Conservation (phyloP, 768 basidiomycete genomes). For the Mycena latifolia region DNA sequence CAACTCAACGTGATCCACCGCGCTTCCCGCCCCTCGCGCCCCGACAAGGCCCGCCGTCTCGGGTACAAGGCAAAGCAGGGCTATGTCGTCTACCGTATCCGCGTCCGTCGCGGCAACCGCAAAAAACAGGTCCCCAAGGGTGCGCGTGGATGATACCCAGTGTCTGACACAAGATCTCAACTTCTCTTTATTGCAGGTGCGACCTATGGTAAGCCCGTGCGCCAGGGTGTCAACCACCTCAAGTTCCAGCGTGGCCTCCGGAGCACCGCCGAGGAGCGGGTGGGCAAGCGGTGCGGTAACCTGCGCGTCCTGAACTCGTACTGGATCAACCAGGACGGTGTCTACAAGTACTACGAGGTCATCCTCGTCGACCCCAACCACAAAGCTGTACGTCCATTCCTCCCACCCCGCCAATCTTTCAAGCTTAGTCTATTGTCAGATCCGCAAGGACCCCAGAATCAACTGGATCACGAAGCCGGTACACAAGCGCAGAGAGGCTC, state of each 20-base stretch:
- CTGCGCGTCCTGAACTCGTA: slow-evolving; percentile 97
- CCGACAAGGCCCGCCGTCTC: slow-evolving; percentile 98
- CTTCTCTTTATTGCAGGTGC: slow-evolving; percentile 68
- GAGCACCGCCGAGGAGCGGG: slow-evolving; percentile 97
- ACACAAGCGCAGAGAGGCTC: slow-evolving; percentile 98
- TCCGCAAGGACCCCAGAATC: slow-evolving; percentile 96
- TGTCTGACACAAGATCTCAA: background rate
- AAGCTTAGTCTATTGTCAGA: slow-evolving; percentile 53
- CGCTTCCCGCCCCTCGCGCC: slow-evolving; percentile 97
- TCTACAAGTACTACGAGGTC: slow-evolving; percentile 99
- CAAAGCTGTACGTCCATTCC: slow-evolving; percentile 80
- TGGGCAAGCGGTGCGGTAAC: slow-evolving; percentile 96
- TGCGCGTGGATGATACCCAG: slow-evolving; percentile 46
- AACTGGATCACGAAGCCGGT: slow-evolving; percentile 99
- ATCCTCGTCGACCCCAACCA: slow-evolving; percentile 97
- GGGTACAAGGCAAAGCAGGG: slow-evolving; percentile 99
- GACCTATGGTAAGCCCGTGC: slow-evolving; percentile 98
- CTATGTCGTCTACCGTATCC: slow-evolving; percentile 97
- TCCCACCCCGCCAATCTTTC: background rate
- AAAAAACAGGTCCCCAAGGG: slow-evolving; percentile 99
- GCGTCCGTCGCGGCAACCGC: slow-evolving; percentile 98
- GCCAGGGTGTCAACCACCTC: slow-evolving; percentile 99
- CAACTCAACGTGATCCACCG: slow-evolving; percentile 99
- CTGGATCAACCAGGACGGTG: slow-evolving; percentile 99
- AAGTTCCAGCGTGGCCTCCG: slow-evolving; percentile 96